Percentiles rank a stretch among this genome's conserved stretches.
These are phyloP conservation scores for Hanseniaspora guilliermondii DNA, from an alignment of 805 yeast species.

Conservation along the genomic window DNA sequence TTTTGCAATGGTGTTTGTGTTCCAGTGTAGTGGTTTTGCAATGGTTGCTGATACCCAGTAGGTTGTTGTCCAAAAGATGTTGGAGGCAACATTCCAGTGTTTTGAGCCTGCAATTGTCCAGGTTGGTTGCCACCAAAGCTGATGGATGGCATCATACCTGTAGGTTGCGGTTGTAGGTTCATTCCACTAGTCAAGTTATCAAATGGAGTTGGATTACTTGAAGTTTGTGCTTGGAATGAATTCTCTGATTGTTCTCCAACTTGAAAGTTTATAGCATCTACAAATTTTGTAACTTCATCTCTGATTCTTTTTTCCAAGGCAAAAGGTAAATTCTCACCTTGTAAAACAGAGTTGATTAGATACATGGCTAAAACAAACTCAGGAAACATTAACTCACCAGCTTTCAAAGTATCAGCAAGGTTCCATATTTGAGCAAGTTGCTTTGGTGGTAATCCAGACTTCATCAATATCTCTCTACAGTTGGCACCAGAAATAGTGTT, in stretches of 20 bases:
- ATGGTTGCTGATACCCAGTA: slow-evolving; percentile 16
- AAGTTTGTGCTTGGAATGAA: neutral
- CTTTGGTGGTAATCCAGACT: slow-evolving; percentile 64
- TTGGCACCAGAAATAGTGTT: slow-evolving; percentile 50
- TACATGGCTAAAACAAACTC: slow-evolving; percentile 89
- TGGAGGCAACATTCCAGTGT: slow-evolving; percentile 33
- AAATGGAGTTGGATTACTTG: slow-evolving; percentile 30
- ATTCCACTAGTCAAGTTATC: slow-evolving; percentile 26
- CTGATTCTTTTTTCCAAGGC: slow-evolving; percentile 57
- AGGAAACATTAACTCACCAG: slow-evolving; percentile 79
- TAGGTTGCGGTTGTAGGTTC: slow-evolving; percentile 29
- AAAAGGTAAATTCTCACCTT: slow-evolving; percentile 67
- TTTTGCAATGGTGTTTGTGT: slow-evolving; percentile 22
- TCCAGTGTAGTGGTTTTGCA: slow-evolving; percentile 19
- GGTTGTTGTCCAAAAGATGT: slow-evolving; percentile 28
- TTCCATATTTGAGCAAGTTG: slow-evolving; percentile 82
- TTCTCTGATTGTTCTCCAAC: slow-evolving; percentile 43
- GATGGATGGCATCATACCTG: slow-evolving; percentile 29
- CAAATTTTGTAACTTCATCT: slow-evolving; percentile 79
- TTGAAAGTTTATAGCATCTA: slow-evolving; percentile 73
- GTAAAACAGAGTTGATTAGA: slow-evolving; percentile 62
- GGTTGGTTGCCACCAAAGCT: slow-evolving; percentile 24
- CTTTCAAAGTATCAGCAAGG: slow-evolving; percentile 73
- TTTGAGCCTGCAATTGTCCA: slow-evolving; percentile 29
- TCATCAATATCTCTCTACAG: slow-evolving; percentile 66